Percentiles rank a stretch among this genome's conserved stretches.
Conservation (phyloP, 2,329 filamentous ascomycete species). For the Mariannaea sp. region DNA sequence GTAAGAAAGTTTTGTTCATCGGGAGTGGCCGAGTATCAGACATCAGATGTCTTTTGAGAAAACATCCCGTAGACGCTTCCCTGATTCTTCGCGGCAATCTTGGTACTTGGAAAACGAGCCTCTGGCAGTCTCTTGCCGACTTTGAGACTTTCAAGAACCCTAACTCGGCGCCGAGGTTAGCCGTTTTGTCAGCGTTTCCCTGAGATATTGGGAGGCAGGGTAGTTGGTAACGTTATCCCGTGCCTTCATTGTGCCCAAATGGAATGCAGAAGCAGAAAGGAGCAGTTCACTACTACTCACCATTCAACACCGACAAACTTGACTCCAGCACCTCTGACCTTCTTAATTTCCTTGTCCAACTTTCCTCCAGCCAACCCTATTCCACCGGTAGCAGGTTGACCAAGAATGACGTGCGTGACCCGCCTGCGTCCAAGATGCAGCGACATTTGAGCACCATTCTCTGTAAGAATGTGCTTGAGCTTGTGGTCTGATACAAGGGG, state of each 20-base stretch:
- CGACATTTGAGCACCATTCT: conserved; percentile 74
- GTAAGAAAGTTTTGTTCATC: neutral
- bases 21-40: neutral
- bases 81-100: conserved; percentile 65
- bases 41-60: conserved; percentile 21
- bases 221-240: neutral
- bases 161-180: conserved; percentile 39
- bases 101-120: conserved; percentile 68
- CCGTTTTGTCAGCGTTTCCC: neutral
- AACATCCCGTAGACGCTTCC: conserved; percentile 64
- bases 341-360: conserved; percentile 77
- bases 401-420: conserved; percentile 87
- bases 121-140: conserved; percentile 76
- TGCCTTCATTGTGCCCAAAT: too few species aligned
- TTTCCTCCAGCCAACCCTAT: conserved; percentile 79
- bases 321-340: conserved; percentile 69
- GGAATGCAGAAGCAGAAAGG: neutral
- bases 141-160: conserved; percentile 83
- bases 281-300: conserved; percentile 51
- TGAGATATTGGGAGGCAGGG: neutral
- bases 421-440: conserved; percentile 71
- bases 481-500: conserved; percentile 84
- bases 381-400: conserved; percentile 55
- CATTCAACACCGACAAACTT: conserved; percentile 84
- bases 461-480: conserved; percentile 76